Base-by-base conservation (phyloP, 495 filamentous ascomycete genomes). In the Penicillium coprophilum region DNA sequence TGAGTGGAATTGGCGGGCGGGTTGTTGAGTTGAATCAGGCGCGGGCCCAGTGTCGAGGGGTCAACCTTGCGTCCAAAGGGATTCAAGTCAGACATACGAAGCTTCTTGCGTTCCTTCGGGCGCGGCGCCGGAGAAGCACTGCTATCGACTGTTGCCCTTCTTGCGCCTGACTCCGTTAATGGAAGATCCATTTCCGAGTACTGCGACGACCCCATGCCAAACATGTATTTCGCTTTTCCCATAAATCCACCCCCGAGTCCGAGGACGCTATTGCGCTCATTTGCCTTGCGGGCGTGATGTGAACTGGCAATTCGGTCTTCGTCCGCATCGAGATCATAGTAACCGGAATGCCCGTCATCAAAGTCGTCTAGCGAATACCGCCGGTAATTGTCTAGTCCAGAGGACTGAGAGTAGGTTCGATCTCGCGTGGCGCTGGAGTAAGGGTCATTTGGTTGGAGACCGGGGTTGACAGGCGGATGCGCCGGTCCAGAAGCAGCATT, bases 101-200 rank as follows among this genome's bases (percentile, higher is more conserved):
- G 83, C 63, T 79, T 86, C 75, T 85, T 90, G 28, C 71, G 77
- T 31, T 51, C 61, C 31, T 66, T 73, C 55, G 53, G 63, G 34
- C 67, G 61, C 15, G 59, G 55, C 20, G 74, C 62, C 15, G 71
- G 74, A 30, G 70, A 67, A 19, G 57, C 58, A 7, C 61, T 57
- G 57, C 67, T 74, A 40, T 71, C 73, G 8, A 68, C 62, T 45
- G 76, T 70, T 30, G 71, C 70, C 50, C 76, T 72, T 57, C 78
- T 73, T 34, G 79, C 80, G 40, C 88, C 82, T 19, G 87, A 71
- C 61, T 97, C 92, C 19, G 91, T 97, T 64, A 99, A 75, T 13
- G 95, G 95, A 36, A 97, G 80, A 64, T 99, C 92, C 95, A 99
- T 97, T 69, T 97, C 95, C 48, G 91, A 95, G 73, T 97, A 97